Base-by-base conservation (phyloP, 2,329 filamentous ascomycete genomes). In the Neocucurbitaria cava region DNA sequence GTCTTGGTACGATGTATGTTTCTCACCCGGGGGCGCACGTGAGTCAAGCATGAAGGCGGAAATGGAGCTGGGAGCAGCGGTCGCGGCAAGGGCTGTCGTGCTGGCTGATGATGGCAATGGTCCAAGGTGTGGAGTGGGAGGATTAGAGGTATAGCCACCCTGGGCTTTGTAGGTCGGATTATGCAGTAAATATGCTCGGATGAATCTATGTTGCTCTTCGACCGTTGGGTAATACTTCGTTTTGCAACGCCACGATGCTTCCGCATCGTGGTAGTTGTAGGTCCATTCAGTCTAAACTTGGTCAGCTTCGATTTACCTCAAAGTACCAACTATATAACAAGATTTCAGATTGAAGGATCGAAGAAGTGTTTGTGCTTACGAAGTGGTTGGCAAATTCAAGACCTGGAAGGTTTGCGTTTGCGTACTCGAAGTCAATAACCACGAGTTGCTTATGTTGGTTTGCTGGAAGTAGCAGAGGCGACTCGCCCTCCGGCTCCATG, bases 361-460 rank as follows among this genome's bases (percentile, higher is more conserved):
- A 46, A 35, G 20, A 31, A 73, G 18, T 15, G 13, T 3, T 35
- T 35, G 24, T 31, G 15, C 82, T 78, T 77, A 85, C 90, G 77
- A 99, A 99, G 77, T 99, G 95, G 74, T 99, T 99, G 53, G 92
- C 95, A 73, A 99, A 98, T 76, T 99, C 95, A 15, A 92, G 82
- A 1, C 92, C 95, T 0, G 87, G 87, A 0, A 88, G 83, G 72
- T 98, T 99, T 52, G 94, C 92, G 2, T 89, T 93, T 1, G 95
- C 90, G 72, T 99, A 99, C 71, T 99, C 95, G 69, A 99, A 99
- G 74, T 99, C 95, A 69, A 99, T 99, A 60, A 99, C 95, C 15
- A 98, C 85, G 13, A 99, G 85, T 77, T 96, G 94, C 76, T 96
- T 98, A 79, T 99, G 95, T 64, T 94, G 88, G 76, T 98, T 98